A percentile compares a stretch with the other conserved stretches of the same genome.
These are phyloP conservation scores for Chytriomyces hyalinus DNA, from an alignment of 192 early-diverging fungal species.

Conservation along the genomic window DNA sequence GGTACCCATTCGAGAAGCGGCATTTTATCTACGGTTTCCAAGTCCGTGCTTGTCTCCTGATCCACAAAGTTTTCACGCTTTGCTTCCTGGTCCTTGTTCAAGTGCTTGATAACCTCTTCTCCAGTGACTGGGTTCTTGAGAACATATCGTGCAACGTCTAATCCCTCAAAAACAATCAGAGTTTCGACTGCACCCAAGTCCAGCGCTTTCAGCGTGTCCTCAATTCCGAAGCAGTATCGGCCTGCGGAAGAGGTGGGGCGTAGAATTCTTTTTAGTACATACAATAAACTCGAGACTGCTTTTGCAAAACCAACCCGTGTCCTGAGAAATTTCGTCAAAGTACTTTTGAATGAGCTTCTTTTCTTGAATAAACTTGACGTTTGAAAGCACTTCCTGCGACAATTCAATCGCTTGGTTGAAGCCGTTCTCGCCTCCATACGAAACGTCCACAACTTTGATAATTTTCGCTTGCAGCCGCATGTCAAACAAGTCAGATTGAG, in stretches of 20 bases:
- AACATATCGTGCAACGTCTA: constrained; percentile 79
- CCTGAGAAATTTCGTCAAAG: constrained; percentile 96
- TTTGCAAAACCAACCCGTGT: constrained; percentile 58
- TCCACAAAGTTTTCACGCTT: constrained; percentile 73
- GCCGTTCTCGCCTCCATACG: constrained; percentile 99
- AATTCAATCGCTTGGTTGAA: constrained; percentile 98
- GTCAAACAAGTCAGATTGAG: constrained; percentile 96
- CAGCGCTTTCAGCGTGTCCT: constrained; percentile 94
- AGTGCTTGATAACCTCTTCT: constrained; percentile 70
- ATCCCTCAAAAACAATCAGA: constrained; percentile 95
- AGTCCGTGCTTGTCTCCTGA: constrained; percentile 69
- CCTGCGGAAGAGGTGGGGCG: constrained; percentile 50
- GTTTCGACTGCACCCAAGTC: constrained; percentile 99
- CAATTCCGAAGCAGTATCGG: constrained; percentile 94
- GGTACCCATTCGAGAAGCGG: constrained; percentile 89
- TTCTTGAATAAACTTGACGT: constrained; percentile 99
- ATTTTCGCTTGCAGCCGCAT: constrained; percentile 86
- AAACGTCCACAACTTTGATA: constrained; percentile 94
- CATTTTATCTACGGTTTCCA: constrained; percentile 82
- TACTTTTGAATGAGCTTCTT: constrained; percentile 94
- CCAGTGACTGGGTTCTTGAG: constrained; percentile 77
- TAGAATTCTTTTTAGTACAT: not conserved
- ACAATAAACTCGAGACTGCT: not conserved
- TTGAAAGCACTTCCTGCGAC: constrained; percentile 85
- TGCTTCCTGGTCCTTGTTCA: constrained; percentile 87